Conservation (phyloP, 441 rosid genomes). For the Corymbia calophylla region DNA sequence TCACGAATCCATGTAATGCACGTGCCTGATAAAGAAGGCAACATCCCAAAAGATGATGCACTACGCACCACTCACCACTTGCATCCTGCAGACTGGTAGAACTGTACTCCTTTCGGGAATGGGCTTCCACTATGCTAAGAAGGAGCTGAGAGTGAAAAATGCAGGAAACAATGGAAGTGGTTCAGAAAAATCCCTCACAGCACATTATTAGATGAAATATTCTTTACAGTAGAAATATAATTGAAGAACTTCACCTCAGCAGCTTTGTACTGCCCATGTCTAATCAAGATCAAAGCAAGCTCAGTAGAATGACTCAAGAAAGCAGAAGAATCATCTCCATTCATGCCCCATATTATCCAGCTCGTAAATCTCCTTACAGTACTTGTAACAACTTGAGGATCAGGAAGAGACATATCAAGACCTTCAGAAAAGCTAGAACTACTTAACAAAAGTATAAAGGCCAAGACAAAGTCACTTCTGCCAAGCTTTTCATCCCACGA, state of each 20-base stretch:
- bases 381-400: constrained; percentile 48
- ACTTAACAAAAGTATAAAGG: constrained; percentile 49
- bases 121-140: constrained; percentile 69
- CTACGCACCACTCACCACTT: constrained; percentile 79
- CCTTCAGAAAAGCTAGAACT: constrained; percentile 30
- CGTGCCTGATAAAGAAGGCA: constrained; percentile 87
- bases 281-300: constrained; percentile 64
- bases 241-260: constrained; percentile 58
- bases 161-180: background rate
- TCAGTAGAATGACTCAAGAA: constrained; percentile 68
- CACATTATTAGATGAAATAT: background rate
- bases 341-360: constrained; percentile 82
- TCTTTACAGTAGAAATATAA: background rate
- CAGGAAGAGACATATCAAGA: constrained; percentile 41
- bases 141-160: constrained; percentile 32
- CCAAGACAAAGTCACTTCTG: constrained; percentile 82
- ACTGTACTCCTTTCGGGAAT: constrained; percentile 57
- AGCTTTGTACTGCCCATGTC: constrained; percentile 84
- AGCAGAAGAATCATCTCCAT: constrained; percentile 60
- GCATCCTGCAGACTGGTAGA: constrained; percentile 70
- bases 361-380: constrained; percentile 56
- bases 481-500: constrained; percentile 83
- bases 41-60: constrained; percentile 93
- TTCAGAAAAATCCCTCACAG: background rate
- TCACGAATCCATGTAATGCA: constrained; percentile 45